Evolutionary conservation across 805 yeast species (phyloP).

Genomic region (Priceomyces medius): DNA sequence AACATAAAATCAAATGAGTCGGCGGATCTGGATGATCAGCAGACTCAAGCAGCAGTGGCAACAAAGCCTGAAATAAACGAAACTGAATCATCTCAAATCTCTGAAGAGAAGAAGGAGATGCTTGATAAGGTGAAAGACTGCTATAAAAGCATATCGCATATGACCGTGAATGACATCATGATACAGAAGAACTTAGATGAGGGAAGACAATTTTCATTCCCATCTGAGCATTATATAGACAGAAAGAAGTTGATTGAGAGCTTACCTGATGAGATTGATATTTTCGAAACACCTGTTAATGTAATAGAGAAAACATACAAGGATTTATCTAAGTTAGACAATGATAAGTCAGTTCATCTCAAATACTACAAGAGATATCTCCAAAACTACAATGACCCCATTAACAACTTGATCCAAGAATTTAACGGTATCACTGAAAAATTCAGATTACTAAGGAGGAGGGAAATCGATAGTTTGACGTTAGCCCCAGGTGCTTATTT

Average conservation of each 20-base stretch:
- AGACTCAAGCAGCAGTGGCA: neutral
- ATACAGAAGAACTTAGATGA: constrained; percentile 36
- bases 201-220: constrained; percentile 33
- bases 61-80: neutral
- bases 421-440: constrained; percentile 37
- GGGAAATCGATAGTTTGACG: constrained; percentile 26
- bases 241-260: constrained; percentile 27
- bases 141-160: constrained; percentile 31
- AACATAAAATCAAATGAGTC: constrained; percentile 16
- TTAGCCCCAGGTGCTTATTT: constrained; percentile 31
- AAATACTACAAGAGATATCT: constrained; percentile 35
- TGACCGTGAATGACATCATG: constrained; percentile 37
- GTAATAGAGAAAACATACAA: constrained; percentile 32
- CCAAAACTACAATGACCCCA: constrained; percentile 32
- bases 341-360: constrained; percentile 36
- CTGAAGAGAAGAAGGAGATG: constrained; percentile 3
- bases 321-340: constrained; percentile 31
- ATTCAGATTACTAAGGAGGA: constrained; percentile 36
- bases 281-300: constrained; percentile 26
- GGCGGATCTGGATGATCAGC: constrained; percentile 3
- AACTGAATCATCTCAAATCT: neutral
- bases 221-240: constrained; percentile 36
- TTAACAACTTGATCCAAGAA: constrained; percentile 28
- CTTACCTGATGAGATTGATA: constrained; percentile 38
- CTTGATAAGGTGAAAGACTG: constrained; percentile 5